phyloP scores from a whole-genome alignment of 805 yeast species.

The Zygosaccharomyces pseudorouxii region DNA sequence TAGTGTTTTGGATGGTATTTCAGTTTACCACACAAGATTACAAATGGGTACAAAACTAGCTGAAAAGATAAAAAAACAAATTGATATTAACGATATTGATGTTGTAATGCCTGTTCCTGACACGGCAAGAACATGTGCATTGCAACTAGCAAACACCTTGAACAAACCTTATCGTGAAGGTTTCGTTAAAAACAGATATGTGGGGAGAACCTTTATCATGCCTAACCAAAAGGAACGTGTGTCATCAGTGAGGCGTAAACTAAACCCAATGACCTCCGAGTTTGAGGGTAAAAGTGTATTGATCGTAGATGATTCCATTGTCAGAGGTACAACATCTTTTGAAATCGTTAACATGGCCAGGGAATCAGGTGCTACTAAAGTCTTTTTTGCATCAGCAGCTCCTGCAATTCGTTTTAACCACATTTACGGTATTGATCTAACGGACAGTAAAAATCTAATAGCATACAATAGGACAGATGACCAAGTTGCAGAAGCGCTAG shows the following conservation, averaged over 20 bases:
- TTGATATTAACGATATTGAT: slow-evolving; percentile 59
- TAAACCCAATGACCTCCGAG: slow-evolving; percentile 94
- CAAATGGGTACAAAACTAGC: slow-evolving; percentile 94
- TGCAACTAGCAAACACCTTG: slow-evolving; percentile 81
- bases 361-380: slow-evolving; percentile 94
- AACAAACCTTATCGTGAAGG: slow-evolving; percentile 91
- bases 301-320: slow-evolving; percentile 94
- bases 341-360: slow-evolving; percentile 98
- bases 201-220: slow-evolving; percentile 97
- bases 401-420: slow-evolving; percentile 97
- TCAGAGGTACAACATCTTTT: slow-evolving; percentile 94
- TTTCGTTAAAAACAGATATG: slow-evolving; percentile 92
- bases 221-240: slow-evolving; percentile 94
- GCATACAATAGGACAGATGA: slow-evolving; percentile 75
- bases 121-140: slow-evolving; percentile 92
- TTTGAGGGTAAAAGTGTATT: slow-evolving; percentile 80
- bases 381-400: slow-evolving; percentile 95
- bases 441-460: slow-evolving; percentile 89
- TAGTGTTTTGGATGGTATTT: slow-evolving; percentile 92
- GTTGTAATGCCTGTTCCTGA: slow-evolving; percentile 98
- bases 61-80: slow-evolving; percentile 51
- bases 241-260: slow-evolving; percentile 87
- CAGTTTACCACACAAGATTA: slow-evolving; percentile 87
- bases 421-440: slow-evolving; percentile 95
- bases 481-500: slow-evolving; percentile 70